Evolutionary conservation across 1,139 yeast species (phyloP).

Genomic region (Kodamaea alishanica): DNA sequence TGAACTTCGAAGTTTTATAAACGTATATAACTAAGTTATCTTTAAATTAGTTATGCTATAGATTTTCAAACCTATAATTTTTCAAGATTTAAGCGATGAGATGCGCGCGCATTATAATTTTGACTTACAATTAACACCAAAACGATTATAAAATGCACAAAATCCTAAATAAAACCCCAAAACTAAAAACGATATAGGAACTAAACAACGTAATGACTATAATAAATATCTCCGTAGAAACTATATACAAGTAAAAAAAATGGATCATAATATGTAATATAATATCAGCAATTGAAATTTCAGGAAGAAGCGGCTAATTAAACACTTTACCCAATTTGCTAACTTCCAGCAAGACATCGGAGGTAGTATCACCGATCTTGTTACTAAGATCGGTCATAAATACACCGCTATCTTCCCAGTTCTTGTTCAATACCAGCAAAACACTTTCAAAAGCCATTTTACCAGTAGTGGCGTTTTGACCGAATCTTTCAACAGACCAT

Average conservation of each 20-base stretch:
- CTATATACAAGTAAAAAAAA: background rate
- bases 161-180: too few species aligned
- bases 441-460: constrained; percentile 82
- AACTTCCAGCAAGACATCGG: constrained; percentile 39
- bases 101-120: background rate
- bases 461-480: constrained; percentile 82
- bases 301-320: constrained; percentile 4
- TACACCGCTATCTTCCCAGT: constrained; percentile 40
- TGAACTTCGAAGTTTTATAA: background rate
- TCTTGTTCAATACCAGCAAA: constrained; percentile 49
- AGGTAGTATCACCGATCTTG: constrained; percentile 27
- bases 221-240: background rate
- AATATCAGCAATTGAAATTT: background rate
- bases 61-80: too few species aligned
- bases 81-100: constrained; percentile 3
- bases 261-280: background rate
- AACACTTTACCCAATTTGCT: constrained; percentile 28
- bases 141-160: too few species aligned
- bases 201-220: background rate
- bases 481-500: constrained; percentile 86
- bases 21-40: background rate
- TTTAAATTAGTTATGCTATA: background rate
- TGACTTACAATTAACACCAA: too few species aligned
- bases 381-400: constrained; percentile 35
- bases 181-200: too few species aligned